Evolutionary conservation across 2,329 filamentous ascomycete genomes (phyloP).

Genomic region (Lecanicillium sp.): DNA sequence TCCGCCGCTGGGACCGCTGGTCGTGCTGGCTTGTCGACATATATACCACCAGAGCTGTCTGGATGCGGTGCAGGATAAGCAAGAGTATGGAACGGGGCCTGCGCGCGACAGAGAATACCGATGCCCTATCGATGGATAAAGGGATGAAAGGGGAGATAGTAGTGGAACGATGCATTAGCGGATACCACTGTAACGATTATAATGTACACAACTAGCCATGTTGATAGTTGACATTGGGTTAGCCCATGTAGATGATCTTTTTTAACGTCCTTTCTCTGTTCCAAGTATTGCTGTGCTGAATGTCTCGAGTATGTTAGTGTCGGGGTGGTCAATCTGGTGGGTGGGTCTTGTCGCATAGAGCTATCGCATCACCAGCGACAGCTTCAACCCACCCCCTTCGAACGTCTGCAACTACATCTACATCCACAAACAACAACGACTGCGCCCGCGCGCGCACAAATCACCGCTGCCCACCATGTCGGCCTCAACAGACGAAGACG

Average conservation of each 20-base stretch:
- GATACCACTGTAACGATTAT: conserved; percentile 2
- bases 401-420: neutral
- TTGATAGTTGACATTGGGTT: no score
- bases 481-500: conserved; percentile 30
- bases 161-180: neutral
- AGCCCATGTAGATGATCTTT: no score
- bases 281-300: no score
- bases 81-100: conserved; percentile 40
- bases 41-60: conserved; percentile 65
- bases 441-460: neutral
- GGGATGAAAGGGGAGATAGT: neutral
- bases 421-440: conserved; percentile 5
- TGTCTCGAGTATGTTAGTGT: no score
- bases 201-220: no score
- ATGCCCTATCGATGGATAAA: conserved; percentile 52
- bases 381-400: conserved; percentile 3
- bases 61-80: conserved; percentile 55
- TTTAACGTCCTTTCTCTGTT: no score
- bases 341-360: no score
- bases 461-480: conserved; percentile 23
- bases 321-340: no score
- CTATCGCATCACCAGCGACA: no score
- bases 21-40: conserved; percentile 65
- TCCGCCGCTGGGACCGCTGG: conserved; percentile 56
- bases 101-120: conserved; percentile 43